phyloP scores from a whole-genome alignment of 768 basidiomycete genomes.

The Xerocomellus dryophilus region DNA sequence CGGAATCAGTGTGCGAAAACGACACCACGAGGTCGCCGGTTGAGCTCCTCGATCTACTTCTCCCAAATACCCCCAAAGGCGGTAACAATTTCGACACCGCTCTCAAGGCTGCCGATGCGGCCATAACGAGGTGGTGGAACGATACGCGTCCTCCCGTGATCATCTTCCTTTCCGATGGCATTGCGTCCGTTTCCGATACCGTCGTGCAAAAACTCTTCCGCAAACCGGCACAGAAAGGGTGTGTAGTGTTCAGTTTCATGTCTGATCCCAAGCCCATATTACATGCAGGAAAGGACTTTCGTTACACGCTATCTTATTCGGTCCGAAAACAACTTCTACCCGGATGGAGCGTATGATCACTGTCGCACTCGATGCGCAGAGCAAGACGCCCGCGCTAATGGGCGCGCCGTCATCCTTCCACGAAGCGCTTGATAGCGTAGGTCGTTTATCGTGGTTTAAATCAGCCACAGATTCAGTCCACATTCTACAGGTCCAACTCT shows the following conservation, averaged over 20 bases:
- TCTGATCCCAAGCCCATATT: background rate
- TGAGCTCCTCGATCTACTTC: slow-evolving; percentile 40
- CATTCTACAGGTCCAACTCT: slow-evolving; percentile 43
- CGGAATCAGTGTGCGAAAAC: slow-evolving; percentile 35
- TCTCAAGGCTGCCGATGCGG: slow-evolving; percentile 33
- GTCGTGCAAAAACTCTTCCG: slow-evolving; percentile 38
- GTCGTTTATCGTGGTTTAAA: slow-evolving; percentile 2
- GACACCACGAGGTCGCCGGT: slow-evolving; percentile 44
- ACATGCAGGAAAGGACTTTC: slow-evolving; percentile 48
- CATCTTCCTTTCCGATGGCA: slow-evolving; percentile 58
- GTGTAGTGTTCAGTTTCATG: background rate
- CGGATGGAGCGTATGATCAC: slow-evolving; percentile 45
- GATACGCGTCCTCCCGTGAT: slow-evolving; percentile 46
- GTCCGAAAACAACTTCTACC: slow-evolving; percentile 25
- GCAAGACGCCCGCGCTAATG: slow-evolving; percentile 22
- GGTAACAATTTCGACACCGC: slow-evolving; percentile 47
- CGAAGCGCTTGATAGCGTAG: slow-evolving; percentile 49
- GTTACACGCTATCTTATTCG: slow-evolving; percentile 57
- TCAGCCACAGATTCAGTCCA: background rate
- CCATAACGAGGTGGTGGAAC: slow-evolving; percentile 46
- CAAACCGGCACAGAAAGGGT: slow-evolving; percentile 42
- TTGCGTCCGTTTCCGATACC: slow-evolving; percentile 36
- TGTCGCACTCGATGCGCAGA: slow-evolving; percentile 47
- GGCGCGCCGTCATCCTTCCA: slow-evolving; percentile 44
- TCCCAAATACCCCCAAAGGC: slow-evolving; percentile 33